phyloP scores from a whole-genome alignment of 495 filamentous ascomycete species.

The Evansstolkia leycettana region DNA sequence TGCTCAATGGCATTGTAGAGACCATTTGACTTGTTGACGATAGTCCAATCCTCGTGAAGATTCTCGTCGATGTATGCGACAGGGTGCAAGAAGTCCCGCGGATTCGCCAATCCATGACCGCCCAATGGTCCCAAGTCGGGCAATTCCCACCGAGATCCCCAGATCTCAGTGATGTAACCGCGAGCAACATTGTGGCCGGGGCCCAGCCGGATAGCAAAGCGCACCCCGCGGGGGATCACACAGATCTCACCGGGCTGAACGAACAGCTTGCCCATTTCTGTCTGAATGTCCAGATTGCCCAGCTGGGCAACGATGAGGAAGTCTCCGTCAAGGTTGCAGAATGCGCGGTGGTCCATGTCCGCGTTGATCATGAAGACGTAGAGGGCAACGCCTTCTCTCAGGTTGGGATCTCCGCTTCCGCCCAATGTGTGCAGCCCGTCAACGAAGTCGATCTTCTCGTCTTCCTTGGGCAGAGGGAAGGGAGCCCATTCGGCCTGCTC shows the following conservation, averaged over 20 bases:
- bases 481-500: constrained; percentile 31
- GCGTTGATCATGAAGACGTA: constrained; percentile 27
- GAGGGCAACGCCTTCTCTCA: constrained; percentile 21
- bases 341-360: constrained; percentile 22
- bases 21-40: constrained; percentile 28
- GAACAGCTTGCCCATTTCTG: constrained; percentile 29
- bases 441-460: constrained; percentile 26
- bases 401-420: constrained; percentile 25
- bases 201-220: constrained; percentile 19
- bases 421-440: constrained; percentile 28
- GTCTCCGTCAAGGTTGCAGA: constrained; percentile 30
- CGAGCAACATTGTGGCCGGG: constrained; percentile 17
- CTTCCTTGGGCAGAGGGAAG: constrained; percentile 21
- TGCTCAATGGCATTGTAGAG: constrained; percentile 23
- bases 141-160: constrained; percentile 26
- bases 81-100: constrained; percentile 29
- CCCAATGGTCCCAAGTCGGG: constrained; percentile 29
- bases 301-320: constrained; percentile 28
- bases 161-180: constrained; percentile 30
- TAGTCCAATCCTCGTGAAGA: constrained; percentile 20
- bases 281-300: constrained; percentile 29
- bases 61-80: constrained; percentile 28
- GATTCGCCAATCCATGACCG: constrained; percentile 26
- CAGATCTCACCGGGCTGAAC: constrained; percentile 30
- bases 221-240: constrained; percentile 26